Evolutionary conservation across 176 grass and related monocot species (phyloP), one percentile per base, ranked within the genome.

Genomic region (Avena atlantica): DNA sequence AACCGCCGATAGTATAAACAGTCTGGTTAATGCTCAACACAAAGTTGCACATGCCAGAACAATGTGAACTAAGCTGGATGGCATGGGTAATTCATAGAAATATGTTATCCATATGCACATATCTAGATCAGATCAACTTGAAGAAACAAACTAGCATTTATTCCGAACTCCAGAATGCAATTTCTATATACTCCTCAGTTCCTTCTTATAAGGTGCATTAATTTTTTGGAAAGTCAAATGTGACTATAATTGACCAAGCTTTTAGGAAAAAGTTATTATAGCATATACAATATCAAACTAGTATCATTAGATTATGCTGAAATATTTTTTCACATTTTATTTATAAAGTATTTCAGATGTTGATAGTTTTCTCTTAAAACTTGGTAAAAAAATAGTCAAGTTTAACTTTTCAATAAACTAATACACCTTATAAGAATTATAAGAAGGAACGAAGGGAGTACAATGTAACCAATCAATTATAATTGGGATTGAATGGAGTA

Each of bases 71-170:
- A 37, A 51, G 74, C 0, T 31, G n/a, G 67, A 61, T 6, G 23
- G 12, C 21, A 0, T 62, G 20, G 37, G 71, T 16, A 17, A 27
- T 65, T 44, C 3, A 19, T 14, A 27, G 25, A 23, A 50, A 37
- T 17, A 81, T 13, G 11, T 66, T 13, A 31, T 12, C 63, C 25
- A 66, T 31, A 66, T 66, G 60, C 10, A 1, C 60, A 62, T 60
- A 60, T 60, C 15, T 44, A 81, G 17, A 3, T 13, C 45, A 16
- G 23, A 82, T 17, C 61, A 81, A 37, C 20, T 29, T 75, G 3
- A 81, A 77, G 27, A 64, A 74, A 73, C n/a, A 70, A 53, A 63
- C 5, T 34, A 63, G 6, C 31, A 51, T 36, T 85, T 53, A 65
- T 19, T 77, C 19, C 14, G 6, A 20, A 65, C 12, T 76, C 25